Percentiles rank a stretch among this genome's conserved stretches.
Conservation (phyloP, 176 grass and related monocot species). For the Eleusine coracana region DNA sequence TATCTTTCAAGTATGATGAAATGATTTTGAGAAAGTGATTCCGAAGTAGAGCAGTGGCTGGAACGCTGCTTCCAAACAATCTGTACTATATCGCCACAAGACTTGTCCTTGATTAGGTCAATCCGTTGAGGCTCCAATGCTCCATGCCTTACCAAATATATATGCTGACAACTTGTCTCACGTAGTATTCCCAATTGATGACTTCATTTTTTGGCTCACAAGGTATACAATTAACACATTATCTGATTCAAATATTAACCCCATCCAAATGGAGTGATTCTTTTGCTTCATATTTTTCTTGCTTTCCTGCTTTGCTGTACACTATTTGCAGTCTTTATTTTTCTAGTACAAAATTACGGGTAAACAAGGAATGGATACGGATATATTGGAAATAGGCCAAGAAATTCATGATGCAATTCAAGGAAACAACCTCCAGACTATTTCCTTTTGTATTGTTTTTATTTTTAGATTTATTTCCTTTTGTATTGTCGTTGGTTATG, state of each 20-base stretch:
- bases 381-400: not conserved
- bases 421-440: not conserved
- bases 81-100: not conserved
- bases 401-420: not conserved
- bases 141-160: not conserved
- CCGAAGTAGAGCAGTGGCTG: not conserved
- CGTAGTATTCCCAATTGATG: not conserved
- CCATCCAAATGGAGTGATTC: not conserved
- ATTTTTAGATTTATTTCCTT: not conserved
- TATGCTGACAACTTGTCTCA: not conserved
- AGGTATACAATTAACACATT: not conserved
- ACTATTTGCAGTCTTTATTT: not conserved
- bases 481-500: constrained; percentile 29
- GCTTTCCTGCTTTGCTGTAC: not conserved
- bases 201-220: not conserved
- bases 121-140: not conserved
- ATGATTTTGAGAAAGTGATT: not conserved
- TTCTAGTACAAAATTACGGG: not conserved
- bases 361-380: not conserved
- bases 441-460: not conserved
- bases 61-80: not conserved
- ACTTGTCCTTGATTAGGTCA: not conserved
- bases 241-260: not conserved
- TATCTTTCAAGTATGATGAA: not conserved
- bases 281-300: not conserved